phyloP scores from a whole-genome alignment of 805 yeast genomes.

The Metschnikowia cubensis region DNA sequence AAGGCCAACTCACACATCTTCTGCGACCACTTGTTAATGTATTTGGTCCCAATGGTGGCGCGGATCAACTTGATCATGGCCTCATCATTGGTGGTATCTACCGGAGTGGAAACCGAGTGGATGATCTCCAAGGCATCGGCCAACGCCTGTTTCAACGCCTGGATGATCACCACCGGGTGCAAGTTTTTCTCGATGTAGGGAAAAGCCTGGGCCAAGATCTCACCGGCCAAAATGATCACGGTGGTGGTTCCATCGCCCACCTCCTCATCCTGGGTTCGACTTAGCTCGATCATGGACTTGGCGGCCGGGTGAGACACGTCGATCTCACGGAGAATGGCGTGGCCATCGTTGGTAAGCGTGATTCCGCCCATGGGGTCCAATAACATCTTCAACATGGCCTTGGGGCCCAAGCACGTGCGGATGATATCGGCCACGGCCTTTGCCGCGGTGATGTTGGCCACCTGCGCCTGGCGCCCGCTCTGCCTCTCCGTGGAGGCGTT shows the following conservation, averaged over 20 bases:
- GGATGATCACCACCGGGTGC: constrained; percentile 94
- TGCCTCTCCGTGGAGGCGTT: constrained; percentile 89
- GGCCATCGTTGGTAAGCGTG: constrained; percentile 96
- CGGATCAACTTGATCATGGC: constrained; percentile 84
- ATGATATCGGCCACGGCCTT: constrained; percentile 97
- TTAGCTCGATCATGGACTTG: constrained; percentile 93
- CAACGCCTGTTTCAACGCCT: constrained; percentile 87
- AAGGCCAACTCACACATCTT: constrained; percentile 88
- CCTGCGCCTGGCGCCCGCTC: constrained; percentile 95
- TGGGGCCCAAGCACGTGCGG: constrained; percentile 97
- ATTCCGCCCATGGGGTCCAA: constrained; percentile 97
- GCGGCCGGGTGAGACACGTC: constrained; percentile 99
- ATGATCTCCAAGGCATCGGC: constrained; percentile 87
- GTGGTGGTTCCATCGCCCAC: constrained; percentile 99
- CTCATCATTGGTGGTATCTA: constrained; percentile 76
- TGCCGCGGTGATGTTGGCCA: constrained; percentile 98
- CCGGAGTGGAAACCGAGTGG: constrained; percentile 75
- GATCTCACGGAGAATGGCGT: constrained; percentile 94
- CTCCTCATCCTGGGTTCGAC: constrained; percentile 97
- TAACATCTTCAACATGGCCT: constrained; percentile 97
- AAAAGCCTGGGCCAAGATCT: constrained; percentile 89
- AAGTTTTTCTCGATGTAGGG: constrained; percentile 93
- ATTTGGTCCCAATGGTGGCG: constrained; percentile 95
- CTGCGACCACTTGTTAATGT: constrained; percentile 84
- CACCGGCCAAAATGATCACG: constrained; percentile 95